These are phyloP conservation scores for Strigomonas culicis DNA, from an alignment of 208 protist genomes.

Conservation along the genomic window DNA sequence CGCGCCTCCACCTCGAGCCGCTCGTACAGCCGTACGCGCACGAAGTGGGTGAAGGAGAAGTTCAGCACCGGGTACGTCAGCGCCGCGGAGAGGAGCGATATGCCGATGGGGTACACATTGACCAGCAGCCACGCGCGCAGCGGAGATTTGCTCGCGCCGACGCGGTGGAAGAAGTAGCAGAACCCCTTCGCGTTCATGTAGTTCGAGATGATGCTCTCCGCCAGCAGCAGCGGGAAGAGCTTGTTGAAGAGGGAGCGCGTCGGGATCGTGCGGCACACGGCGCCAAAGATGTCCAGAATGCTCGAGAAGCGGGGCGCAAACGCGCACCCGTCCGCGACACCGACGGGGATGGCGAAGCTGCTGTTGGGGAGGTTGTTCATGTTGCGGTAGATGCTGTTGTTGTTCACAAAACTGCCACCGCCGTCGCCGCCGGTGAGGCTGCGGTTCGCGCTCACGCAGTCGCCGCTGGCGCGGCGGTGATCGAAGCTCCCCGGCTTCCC, in stretches of 20 bases:
- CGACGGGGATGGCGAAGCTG: slow-evolving; percentile 5
- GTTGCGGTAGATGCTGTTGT: slow-evolving; percentile 9
- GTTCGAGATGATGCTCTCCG: slow-evolving; percentile 27
- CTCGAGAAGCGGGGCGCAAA: slow-evolving; percentile 21
- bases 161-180: slow-evolving; percentile 8
- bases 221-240: slow-evolving; percentile 25
- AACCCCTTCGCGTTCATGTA: slow-evolving; percentile 11
- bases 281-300: slow-evolving; percentile 14
- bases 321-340: not conserved
- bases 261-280: slow-evolving; percentile 21
- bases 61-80: slow-evolving; percentile 27
- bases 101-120: slow-evolving; percentile 22
- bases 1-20: slow-evolving; percentile 15
- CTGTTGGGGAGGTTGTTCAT: slow-evolving; percentile 1
- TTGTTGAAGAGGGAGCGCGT: slow-evolving; percentile 16
- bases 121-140: slow-evolving; percentile 3
- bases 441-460: too few species aligned
- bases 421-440: not conserved
- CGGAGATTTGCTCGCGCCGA: not conserved
- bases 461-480: not conserved
- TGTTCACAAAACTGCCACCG: not conserved
- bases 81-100: slow-evolving; percentile 17
- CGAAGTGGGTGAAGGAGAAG: slow-evolving; percentile 31
- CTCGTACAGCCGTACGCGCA: slow-evolving; percentile 30
- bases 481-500: not conserved